Conservation (phyloP, 2,329 filamentous ascomycete genomes). For the Fusarium sp. region DNA sequence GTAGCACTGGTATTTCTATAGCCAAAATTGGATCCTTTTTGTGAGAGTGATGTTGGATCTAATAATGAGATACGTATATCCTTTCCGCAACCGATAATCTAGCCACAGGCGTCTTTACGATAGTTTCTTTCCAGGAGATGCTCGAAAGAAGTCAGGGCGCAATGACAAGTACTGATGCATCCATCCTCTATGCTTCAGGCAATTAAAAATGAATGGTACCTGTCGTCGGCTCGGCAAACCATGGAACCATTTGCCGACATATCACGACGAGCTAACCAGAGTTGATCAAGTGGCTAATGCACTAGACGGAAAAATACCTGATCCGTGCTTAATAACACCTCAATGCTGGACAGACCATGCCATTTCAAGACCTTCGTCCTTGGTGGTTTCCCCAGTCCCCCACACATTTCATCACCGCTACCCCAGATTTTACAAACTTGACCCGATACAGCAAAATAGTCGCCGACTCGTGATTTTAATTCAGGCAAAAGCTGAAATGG, state of each 20-base stretch:
- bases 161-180: too few relatives aligned
- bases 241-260: background rate
- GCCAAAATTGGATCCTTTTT: too few relatives aligned
- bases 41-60: too few relatives aligned
- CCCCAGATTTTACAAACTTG: conserved; percentile 7
- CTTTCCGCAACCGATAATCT: too few relatives aligned
- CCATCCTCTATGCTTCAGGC: too few relatives aligned
- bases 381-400: background rate
- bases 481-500: background rate
- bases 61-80: too few relatives aligned
- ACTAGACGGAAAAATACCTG: background rate
- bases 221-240: background rate
- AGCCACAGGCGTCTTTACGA: too few relatives aligned
- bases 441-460: background rate
- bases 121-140: too few relatives aligned
- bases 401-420: conserved; percentile 5
- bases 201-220: background rate
- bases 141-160: too few relatives aligned
- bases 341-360: background rate
- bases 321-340: background rate
- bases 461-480: background rate
- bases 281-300: background rate
- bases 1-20: too few relatives aligned
- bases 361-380: background rate
- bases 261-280: background rate